These are phyloP conservation scores for Apiospora hydei DNA, from an alignment of 2,329 filamentous ascomycete genomes.

Conservation along the genomic window DNA sequence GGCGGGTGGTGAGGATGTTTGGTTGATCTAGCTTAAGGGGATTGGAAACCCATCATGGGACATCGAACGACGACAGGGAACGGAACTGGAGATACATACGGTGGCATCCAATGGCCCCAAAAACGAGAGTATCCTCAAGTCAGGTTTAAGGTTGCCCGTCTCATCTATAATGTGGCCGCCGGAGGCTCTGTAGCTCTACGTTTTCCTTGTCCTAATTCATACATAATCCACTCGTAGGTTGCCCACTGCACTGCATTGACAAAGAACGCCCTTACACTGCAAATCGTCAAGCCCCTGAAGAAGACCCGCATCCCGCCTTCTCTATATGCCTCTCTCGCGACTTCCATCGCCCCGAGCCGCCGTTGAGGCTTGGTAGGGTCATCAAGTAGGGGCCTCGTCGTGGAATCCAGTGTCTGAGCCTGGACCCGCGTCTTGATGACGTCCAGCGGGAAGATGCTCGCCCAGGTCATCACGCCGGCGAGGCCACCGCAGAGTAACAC, in stretches of 20 bases:
- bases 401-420: constrained; percentile 60
- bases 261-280: constrained; percentile 85
- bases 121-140: background rate
- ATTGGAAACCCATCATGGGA: background rate
- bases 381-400: constrained; percentile 44
- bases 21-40: background rate
- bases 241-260: constrained; percentile 96
- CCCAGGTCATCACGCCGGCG: constrained; percentile 89
- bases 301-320: constrained; percentile 69
- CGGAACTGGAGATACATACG: background rate
- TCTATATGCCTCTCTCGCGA: constrained; percentile 72
- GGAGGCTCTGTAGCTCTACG: constrained; percentile 26
- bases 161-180: background rate
- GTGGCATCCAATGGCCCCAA: background rate
- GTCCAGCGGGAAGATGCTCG: constrained; percentile 88
- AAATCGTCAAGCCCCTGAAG: constrained; percentile 79
- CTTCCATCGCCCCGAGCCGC: constrained; percentile 63
- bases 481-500: constrained; percentile 85
- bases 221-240: constrained; percentile 89
- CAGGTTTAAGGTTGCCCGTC: background rate
- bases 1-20: too few species aligned
- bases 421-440: constrained; percentile 94
- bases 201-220: constrained; percentile 52
- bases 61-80: background rate
- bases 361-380: constrained; percentile 33